A percentile compares a stretch with the other conserved stretches of the same genome.
These are phyloP conservation scores for Amoebophrya sp. DNA, from an alignment of 169 alveolate genomes.

Conservation along the genomic window DNA sequence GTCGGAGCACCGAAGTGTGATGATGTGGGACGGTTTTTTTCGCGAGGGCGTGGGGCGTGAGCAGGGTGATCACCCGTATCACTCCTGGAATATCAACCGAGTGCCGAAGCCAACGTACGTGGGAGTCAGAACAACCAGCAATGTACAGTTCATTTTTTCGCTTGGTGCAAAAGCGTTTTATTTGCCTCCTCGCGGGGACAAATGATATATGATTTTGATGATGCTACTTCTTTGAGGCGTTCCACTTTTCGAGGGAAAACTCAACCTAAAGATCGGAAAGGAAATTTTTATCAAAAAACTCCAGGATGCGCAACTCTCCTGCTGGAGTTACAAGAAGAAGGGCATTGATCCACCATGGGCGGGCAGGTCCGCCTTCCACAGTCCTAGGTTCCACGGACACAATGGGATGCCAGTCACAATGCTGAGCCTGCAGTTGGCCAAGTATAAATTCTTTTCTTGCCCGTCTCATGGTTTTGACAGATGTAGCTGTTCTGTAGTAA, in stretches of 20 bases:
- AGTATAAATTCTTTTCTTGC: too few species aligned
- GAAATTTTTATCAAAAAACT: too few species aligned
- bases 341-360: slow-evolving; percentile 1
- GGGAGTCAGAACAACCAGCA: neutral
- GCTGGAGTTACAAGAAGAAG: neutral
- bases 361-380: neutral
- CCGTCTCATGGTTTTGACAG: too few species aligned
- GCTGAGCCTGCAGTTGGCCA: neutral
- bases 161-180: too few species aligned
- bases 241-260: too few species aligned
- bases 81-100: neutral
- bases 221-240: too few species aligned
- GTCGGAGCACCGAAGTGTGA: neutral
- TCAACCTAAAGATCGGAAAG: too few species aligned
- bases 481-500: too few species aligned
- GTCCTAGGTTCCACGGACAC: neutral
- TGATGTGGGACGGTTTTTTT: neutral
- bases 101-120: neutral
- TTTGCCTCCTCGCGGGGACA: too few species aligned
- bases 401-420: neutral
- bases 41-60: neutral
- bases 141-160: neutral
- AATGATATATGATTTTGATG: too few species aligned
- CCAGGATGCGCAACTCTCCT: neutral
- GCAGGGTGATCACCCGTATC: neutral